Evolutionary conservation across 163 green algal species (phyloP).

Genomic region (Coccomyxa subellipsoidea): DNA sequence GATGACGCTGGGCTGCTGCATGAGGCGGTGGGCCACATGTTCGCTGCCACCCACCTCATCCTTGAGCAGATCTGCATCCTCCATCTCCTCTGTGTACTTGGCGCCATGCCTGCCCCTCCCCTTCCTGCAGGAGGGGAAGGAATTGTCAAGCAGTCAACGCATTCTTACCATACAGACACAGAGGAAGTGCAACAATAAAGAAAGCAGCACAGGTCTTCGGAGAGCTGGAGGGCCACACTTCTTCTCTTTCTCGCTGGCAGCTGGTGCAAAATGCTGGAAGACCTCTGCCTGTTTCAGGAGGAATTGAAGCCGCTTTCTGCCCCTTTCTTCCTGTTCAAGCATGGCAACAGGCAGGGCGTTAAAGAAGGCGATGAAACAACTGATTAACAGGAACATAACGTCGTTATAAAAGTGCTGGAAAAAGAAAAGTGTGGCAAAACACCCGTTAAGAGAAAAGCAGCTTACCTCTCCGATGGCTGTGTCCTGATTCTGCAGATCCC

Average conservation of each 20-base stretch:
- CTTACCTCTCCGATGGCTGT: constrained; percentile 58
- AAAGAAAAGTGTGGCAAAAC: not conserved
- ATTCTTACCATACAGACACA: no score
- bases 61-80: constrained; percentile 82
- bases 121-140: not conserved
- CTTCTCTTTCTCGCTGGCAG: constrained; percentile 33
- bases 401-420: not conserved
- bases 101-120: constrained; percentile 31
- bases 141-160: no score
- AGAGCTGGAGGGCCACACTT: constrained; percentile 25
- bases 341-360: not conserved
- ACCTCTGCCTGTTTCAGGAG: constrained; percentile 97
- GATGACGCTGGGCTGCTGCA: constrained; percentile 87
- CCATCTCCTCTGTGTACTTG: constrained; percentile 54
- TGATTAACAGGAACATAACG: not conserved
- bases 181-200: not conserved
- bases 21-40: constrained; percentile 59
- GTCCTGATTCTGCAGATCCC: constrained; percentile 69
- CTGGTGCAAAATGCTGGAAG: constrained; percentile 96
- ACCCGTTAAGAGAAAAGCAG: not conserved
- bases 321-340: constrained; percentile 62
- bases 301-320: constrained; percentile 83
- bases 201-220: not conserved
- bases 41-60: constrained; percentile 73
- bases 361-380: no score